These are phyloP conservation scores for Hypoxylon perforatum DNA, from an alignment of 495 filamentous ascomycete species.

Conservation along the genomic window DNA sequence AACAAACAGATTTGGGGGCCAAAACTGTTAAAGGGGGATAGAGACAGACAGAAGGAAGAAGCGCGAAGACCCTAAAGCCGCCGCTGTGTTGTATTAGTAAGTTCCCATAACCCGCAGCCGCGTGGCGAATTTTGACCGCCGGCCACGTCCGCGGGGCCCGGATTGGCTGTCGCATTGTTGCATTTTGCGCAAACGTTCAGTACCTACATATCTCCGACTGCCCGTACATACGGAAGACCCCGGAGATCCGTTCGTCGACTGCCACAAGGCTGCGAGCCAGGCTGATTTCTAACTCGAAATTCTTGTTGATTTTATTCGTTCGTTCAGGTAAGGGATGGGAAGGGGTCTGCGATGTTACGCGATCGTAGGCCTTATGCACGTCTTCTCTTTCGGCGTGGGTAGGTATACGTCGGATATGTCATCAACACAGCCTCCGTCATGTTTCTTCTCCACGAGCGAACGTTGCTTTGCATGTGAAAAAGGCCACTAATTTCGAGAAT, in stretches of 20 bases:
- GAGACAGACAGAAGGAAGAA: background rate
- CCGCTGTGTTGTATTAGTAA: background rate
- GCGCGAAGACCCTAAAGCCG: background rate
- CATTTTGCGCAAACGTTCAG: background rate
- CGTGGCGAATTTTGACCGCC: constrained; percentile 30
- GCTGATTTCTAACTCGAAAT: background rate
- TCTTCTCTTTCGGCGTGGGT: too few species aligned
- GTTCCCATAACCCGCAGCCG: background rate
- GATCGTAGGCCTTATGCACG: too few species aligned
- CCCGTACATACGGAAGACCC: constrained; percentile 1
- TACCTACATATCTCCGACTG: background rate
- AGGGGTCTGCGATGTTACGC: too few species aligned
- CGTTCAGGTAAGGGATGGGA: too few species aligned
- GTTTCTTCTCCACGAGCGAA: too few species aligned
- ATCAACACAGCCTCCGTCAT: too few species aligned
- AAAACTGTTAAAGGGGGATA: too few species aligned
- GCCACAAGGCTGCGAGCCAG: constrained; percentile 20
- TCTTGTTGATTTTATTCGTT: too few species aligned
- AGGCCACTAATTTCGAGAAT: too few species aligned
- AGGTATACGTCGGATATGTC: too few species aligned
- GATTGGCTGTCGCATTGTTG: constrained; percentile 15
- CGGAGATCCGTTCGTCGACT: constrained; percentile 12
- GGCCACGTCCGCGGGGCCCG: constrained; percentile 24
- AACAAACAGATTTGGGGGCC: constrained; percentile 1
- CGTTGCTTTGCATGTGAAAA: too few species aligned